Evolutionary conservation across 2,329 filamentous ascomycete genomes (phyloP), one percentile per base, ranked within the genome.

Genomic region (Bisporella sp.): DNA sequence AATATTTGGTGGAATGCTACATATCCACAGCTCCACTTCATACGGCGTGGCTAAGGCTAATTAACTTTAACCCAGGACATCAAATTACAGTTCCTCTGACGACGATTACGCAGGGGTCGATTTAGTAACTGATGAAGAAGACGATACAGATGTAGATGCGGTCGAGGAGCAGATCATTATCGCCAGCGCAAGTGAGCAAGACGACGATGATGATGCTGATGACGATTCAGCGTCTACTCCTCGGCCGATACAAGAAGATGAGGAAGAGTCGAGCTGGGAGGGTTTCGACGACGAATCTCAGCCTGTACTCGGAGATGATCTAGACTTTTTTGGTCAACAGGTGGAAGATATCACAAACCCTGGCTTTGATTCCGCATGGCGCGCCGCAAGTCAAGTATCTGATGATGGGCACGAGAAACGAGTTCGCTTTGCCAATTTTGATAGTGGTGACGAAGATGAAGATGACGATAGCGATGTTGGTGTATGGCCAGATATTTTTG

Each of bases 141-240:
- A 89, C 56, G 87, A 92, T 66, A 85, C 92, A 67, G 81, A 87
- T 74, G 81, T 92, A 50, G 79, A 86, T 63, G 80, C 83, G 74
- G 77, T 82, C 73, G 88, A 93, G 77, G 87, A 90, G 72, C 77
- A 82, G 66, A 80, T 84, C 59, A 88, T 91, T 55, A 73, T 87
- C 51, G 21, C 21, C 21, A 21, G 3, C 3, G 69, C 68, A 9
- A 69, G 71, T 5, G 73, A 73, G 55, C 69, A 71, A 44, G 68
- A 69, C 31, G 69, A 70, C 71, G 66, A 66, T 40, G 66, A 64
- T 21, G 21, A 21, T 21, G 21, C 21, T 21, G 21, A 21, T 37
- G 64, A 68, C 44, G 64, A 47, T 45, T 45, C 41, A 32, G 32
- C 41, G 41, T 30, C 46, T 31, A 58, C 54, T 55, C 57, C 63